phyloP scores from a whole-genome alignment of 2,329 filamentous ascomycete species.

The Alternaria gansuensis region DNA sequence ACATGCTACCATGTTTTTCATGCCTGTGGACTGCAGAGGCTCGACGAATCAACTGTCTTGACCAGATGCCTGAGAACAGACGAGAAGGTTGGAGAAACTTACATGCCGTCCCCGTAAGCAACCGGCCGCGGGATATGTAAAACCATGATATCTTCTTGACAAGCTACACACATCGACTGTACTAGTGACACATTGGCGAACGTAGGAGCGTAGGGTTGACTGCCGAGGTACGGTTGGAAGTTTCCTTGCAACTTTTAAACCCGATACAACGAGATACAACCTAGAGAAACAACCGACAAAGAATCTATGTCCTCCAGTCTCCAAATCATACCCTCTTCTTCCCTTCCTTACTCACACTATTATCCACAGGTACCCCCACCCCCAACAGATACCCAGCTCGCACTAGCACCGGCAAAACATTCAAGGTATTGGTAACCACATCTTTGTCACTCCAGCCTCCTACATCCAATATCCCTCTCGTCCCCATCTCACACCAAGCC shows the following conservation, averaged over 20 bases:
- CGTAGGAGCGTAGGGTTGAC: not conserved
- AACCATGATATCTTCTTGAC: not conserved
- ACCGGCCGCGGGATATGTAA: not conserved
- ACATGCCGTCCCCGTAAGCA: not conserved
- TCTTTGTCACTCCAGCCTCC: constrained; percentile 51
- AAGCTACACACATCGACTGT: not conserved
- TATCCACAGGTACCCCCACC: constrained; percentile 38
- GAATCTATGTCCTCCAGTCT: not conserved
- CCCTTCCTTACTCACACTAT: constrained; percentile 23
- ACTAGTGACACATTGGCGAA: not conserved
- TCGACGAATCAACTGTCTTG: not conserved
- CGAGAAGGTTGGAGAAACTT: not conserved
- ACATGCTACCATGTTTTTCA: constrained; percentile 4
- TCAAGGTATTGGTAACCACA: constrained; percentile 50
- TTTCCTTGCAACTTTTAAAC: too few relatives aligned
- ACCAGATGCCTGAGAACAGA: not conserved
- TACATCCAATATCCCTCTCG: constrained; percentile 34
- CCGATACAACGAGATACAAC: too few relatives aligned
- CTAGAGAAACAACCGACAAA: too few relatives aligned
- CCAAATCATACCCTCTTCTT: constrained; percentile 18
- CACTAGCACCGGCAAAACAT: constrained; percentile 45
- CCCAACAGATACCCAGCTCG: constrained; percentile 52
- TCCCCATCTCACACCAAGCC: constrained; percentile 46
- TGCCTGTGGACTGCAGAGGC: not conserved
- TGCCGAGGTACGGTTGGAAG: too few relatives aligned